Conservation (phyloP, 352 stramenopile genomes). For the Pythium plurisporium region DNA sequence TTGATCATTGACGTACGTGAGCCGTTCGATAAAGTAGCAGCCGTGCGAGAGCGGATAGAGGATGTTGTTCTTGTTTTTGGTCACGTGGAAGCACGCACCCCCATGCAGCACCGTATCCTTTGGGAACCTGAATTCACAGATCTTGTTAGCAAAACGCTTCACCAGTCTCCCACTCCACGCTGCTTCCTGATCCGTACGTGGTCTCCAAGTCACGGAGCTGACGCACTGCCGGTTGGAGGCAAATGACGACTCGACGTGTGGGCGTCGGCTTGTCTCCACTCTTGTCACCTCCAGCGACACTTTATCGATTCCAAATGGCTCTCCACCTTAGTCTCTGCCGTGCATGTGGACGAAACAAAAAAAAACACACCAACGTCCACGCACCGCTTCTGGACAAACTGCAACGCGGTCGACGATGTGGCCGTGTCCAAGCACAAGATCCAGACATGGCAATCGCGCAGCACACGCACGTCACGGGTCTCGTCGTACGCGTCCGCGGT, state of each 20-base stretch:
- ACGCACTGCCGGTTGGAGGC: slow-evolving; percentile 57
- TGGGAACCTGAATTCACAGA: slow-evolving; percentile 41
- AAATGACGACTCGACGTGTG: slow-evolving; percentile 49
- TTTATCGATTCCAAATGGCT: neutral
- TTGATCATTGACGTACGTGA: slow-evolving; percentile 58
- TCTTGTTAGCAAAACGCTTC: too few relatives aligned
- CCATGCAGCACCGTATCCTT: slow-evolving; percentile 64
- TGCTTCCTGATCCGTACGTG: slow-evolving; percentile 42
- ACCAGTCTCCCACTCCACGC: too few relatives aligned
- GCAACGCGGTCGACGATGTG: slow-evolving; percentile 27
- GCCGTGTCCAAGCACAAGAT: slow-evolving; percentile 54
- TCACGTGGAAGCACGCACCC: slow-evolving; percentile 68
- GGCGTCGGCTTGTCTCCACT: slow-evolving; percentile 20
- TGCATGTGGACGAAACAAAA: too few relatives aligned
- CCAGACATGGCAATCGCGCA: slow-evolving; percentile 59
- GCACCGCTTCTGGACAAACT: slow-evolving; percentile 47
- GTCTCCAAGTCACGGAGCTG: slow-evolving; percentile 52
- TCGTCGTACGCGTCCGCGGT: slow-evolving; percentile 32
- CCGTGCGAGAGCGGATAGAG: slow-evolving; percentile 60
- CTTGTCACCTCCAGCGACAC: slow-evolving; percentile 3
- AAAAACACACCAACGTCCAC: neutral
- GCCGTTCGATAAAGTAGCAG: slow-evolving; percentile 74
- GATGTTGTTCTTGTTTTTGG: slow-evolving; percentile 36
- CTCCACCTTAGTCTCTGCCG: too few relatives aligned
- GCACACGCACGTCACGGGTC: slow-evolving; percentile 26